A percentile compares a stretch with the other conserved stretches of the same genome.
phyloP scores from a whole-genome alignment of 2,329 filamentous ascomycete genomes.

The Penicillium aurantiogriseum region DNA sequence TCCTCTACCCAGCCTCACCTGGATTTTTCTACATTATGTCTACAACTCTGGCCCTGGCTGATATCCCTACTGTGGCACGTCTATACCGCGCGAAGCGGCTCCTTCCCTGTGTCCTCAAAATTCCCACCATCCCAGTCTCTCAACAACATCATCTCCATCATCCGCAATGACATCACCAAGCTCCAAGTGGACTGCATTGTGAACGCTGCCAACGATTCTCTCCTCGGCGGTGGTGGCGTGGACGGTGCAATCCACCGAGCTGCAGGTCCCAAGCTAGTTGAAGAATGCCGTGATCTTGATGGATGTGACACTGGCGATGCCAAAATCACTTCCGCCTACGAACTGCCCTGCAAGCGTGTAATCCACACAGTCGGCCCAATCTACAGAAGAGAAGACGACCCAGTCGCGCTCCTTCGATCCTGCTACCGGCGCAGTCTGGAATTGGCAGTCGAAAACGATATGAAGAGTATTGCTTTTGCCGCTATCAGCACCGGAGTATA shows the following conservation, averaged over 20 bases:
- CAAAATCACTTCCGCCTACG: slow-evolving; percentile 77
- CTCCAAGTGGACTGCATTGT: slow-evolving; percentile 80
- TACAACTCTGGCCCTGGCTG: slow-evolving; percentile 26
- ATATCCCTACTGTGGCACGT: slow-evolving; percentile 48
- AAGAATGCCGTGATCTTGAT: slow-evolving; percentile 68
- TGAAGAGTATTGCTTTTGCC: slow-evolving; percentile 76
- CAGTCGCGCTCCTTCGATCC: slow-evolving; percentile 48
- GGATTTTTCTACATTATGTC: slow-evolving; percentile 18
- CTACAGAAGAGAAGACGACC: slow-evolving; percentile 51
- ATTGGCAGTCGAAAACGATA: slow-evolving; percentile 65
- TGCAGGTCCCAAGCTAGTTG: slow-evolving; percentile 66
- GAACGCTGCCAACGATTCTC: slow-evolving; percentile 79
- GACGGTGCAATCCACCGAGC: slow-evolving; percentile 83
- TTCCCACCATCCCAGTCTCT: slow-evolving; percentile 52
- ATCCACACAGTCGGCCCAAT: slow-evolving; percentile 91
- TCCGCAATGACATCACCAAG: slow-evolving; percentile 77
- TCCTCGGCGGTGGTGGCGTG: slow-evolving; percentile 87
- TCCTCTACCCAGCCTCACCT: background rate
- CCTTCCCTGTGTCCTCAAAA: slow-evolving; percentile 24
- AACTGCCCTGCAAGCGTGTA: slow-evolving; percentile 71
- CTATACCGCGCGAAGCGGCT: slow-evolving; percentile 65
- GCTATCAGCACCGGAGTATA: slow-evolving; percentile 87
- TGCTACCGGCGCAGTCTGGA: slow-evolving; percentile 73
- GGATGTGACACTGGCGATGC: slow-evolving; percentile 77
- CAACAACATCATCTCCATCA: slow-evolving; percentile 58